Conservation (phyloP, 1,139 yeast species). For the Yamadazyma spencermartinsiae region DNA sequence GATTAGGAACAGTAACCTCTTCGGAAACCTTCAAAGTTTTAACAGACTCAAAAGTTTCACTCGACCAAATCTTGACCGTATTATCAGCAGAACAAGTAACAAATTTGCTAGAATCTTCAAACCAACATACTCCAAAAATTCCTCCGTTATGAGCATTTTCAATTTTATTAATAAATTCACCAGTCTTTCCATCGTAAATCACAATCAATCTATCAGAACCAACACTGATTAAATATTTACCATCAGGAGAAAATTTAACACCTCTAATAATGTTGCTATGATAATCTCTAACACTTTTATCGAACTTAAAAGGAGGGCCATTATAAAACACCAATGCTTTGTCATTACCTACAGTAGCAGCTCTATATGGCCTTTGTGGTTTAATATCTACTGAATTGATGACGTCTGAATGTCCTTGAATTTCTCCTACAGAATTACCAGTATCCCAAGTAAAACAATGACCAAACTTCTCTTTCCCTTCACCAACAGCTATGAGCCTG, state of each 20-base stretch:
- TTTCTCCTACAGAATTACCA: constrained; percentile 94
- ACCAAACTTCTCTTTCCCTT: constrained; percentile 89
- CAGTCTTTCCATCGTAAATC: constrained; percentile 84
- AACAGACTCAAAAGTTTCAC: constrained; percentile 20
- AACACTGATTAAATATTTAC: constrained; percentile 70
- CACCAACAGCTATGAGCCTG: constrained; percentile 91
- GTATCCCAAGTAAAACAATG: constrained; percentile 93
- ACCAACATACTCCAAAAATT: constrained; percentile 76
- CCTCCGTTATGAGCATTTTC: constrained; percentile 74
- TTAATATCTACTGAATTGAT: constrained; percentile 84
- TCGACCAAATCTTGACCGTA: constrained; percentile 65
- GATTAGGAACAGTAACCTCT: constrained; percentile 49
- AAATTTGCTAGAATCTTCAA: constrained; percentile 55
- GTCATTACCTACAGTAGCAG: constrained; percentile 92
- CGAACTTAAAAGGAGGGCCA: constrained; percentile 94
- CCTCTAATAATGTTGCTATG: constrained; percentile 81
- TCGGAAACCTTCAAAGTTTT: constrained; percentile 46
- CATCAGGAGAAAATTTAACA: constrained; percentile 80
- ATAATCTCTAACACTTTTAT: constrained; percentile 66
- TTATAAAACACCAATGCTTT: constrained; percentile 78
- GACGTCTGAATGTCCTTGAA: constrained; percentile 87
- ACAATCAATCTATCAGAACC: constrained; percentile 83
- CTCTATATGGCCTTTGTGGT: constrained; percentile 89
- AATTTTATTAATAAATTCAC: constrained; percentile 62
- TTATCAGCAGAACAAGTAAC: constrained; percentile 87